These are phyloP conservation scores for Tephrocybe rancida DNA, from an alignment of 768 basidiomycete species.

Conservation along the genomic window DNA sequence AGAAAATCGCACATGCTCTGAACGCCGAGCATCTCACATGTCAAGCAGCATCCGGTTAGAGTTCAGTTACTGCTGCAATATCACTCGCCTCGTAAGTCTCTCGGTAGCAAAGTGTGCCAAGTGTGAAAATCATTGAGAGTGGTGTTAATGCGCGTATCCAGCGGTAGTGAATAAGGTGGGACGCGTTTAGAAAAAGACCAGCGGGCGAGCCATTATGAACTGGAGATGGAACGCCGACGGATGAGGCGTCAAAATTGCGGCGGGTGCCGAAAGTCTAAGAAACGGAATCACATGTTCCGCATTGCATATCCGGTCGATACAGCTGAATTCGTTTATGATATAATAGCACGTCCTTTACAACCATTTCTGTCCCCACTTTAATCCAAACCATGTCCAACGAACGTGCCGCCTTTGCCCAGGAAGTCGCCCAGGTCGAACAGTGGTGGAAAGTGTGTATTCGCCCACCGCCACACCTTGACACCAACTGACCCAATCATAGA, in stretches of 20 bases:
- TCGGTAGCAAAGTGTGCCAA: neutral
- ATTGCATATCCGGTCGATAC: conserved; percentile 22
- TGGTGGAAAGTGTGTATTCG: conserved; percentile 83
- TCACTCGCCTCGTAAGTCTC: neutral
- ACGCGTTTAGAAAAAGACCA: neutral
- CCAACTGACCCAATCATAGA: conserved; percentile 43
- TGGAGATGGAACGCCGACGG: conserved; percentile 23
- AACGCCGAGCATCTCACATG: conserved; percentile 7
- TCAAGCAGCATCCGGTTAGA: neutral
- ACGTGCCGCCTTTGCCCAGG: conserved; percentile 69
- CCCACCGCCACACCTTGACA: conserved; percentile 6
- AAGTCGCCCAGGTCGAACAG: conserved; percentile 83
- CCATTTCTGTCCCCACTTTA: conserved; percentile 14
- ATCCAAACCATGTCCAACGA: conserved; percentile 60
- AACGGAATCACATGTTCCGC: conserved; percentile 50
- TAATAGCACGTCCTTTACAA: conserved; percentile 19
- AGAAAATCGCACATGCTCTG: conserved; percentile 33
- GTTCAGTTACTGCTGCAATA: neutral
- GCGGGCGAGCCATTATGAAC: neutral
- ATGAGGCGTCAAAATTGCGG: conserved; percentile 11
- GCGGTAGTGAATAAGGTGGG: neutral
- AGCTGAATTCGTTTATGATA: conserved; percentile 25
- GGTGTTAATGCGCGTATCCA: conserved; percentile 5
- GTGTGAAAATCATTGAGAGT: neutral
- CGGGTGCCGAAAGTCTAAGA: conserved; percentile 10